Conservation (phyloP, 441 rosid genomes). For the Brassica balearica region DNA sequence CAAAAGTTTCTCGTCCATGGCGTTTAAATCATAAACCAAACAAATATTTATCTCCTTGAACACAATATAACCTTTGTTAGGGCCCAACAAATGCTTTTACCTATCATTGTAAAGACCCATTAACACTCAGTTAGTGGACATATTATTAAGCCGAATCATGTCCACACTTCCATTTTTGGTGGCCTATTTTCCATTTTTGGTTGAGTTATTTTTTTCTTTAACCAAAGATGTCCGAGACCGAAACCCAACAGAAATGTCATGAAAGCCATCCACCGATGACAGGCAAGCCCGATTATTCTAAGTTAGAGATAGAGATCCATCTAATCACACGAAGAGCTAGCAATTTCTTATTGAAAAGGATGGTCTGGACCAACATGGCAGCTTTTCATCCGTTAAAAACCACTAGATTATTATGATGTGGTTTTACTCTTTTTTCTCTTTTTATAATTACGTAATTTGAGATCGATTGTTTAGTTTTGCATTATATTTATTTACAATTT, state of each 20-base stretch:
- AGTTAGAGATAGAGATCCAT: too few species aligned
- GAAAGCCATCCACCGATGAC: too few species aligned
- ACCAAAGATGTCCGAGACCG: too few species aligned
- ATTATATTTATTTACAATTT: neutral
- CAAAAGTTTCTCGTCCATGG: conserved; percentile 4
- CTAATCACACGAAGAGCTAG: too few species aligned
- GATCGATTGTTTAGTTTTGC: neutral
- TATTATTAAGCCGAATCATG: neutral
- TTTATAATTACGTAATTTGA: neutral
- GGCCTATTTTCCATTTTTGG: neutral
- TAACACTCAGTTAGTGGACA: neutral
- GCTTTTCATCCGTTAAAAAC: too few species aligned
- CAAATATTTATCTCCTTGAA: neutral
- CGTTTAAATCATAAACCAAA: neutral
- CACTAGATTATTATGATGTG: too few species aligned
- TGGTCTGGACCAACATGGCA: too few species aligned
- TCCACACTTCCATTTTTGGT: neutral
- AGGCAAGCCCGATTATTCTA: too few species aligned
- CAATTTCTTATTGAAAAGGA: too few species aligned
- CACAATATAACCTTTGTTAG: neutral
- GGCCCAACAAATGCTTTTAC: conserved; percentile 17
- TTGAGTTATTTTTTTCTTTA: too few species aligned
- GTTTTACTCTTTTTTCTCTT: neutral
- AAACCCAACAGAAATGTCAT: too few species aligned
- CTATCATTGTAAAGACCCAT: neutral